phyloP scores from a whole-genome alignment of 169 alveolate species.

The Eimeria maxima region DNA sequence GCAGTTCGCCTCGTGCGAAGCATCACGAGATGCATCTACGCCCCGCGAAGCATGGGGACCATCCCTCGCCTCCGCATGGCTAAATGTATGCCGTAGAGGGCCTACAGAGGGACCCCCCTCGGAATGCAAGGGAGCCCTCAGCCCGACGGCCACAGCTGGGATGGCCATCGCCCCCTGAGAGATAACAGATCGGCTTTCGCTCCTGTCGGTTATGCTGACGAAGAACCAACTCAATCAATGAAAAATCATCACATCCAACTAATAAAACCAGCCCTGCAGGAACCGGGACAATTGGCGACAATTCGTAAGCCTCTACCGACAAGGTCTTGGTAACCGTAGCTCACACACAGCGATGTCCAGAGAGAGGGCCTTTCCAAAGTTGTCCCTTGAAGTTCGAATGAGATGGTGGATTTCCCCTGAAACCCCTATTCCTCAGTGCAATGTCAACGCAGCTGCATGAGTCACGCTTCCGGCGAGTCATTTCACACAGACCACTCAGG shows the following conservation, averaged over 20 bases:
- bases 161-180: constrained; percentile 40
- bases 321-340: constrained; percentile 24
- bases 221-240: neutral
- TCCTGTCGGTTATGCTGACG: constrained; percentile 24
- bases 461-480: constrained; percentile 70
- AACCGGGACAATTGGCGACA: neutral
- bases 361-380: neutral
- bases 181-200: constrained; percentile 1
- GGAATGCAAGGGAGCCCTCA: constrained; percentile 59
- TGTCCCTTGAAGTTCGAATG: neutral
- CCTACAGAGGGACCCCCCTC: constrained; percentile 30
- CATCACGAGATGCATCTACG: constrained; percentile 24
- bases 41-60: constrained; percentile 24
- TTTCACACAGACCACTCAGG: constrained; percentile 22
- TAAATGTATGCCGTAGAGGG: constrained; percentile 23
- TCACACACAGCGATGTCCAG: neutral
- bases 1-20: constrained; percentile 41
- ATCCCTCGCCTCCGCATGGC: constrained; percentile 60
- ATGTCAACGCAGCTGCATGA: constrained; percentile 24
- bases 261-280: constrained; percentile 63
- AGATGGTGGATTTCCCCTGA: constrained; percentile 26
- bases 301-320: neutral
- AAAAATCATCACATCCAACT: constrained; percentile 16
- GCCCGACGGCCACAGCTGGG: constrained; percentile 55
- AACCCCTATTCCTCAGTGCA: neutral